Percentiles rank a stretch among this genome's conserved stretches.
Evolutionary conservation across 805 yeast species (phyloP).

Genomic region (Maudiozyma barnettii): DNA sequence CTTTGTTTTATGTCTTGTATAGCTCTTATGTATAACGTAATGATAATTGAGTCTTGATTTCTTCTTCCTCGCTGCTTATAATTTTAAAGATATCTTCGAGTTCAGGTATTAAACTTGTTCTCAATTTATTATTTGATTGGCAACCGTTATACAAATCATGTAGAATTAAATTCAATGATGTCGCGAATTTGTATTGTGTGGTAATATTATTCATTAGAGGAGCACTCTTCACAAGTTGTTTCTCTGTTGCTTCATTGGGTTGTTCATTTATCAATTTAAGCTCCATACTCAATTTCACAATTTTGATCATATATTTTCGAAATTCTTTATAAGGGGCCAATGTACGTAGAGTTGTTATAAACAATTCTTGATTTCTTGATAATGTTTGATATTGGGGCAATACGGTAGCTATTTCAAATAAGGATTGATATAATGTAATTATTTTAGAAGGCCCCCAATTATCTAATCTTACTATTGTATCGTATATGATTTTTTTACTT

Average conservation of each 20-base stretch:
- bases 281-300: slow-evolving; percentile 23
- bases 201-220: slow-evolving; percentile 3
- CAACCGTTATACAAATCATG: slow-evolving; percentile 15
- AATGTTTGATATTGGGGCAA: slow-evolving; percentile 9
- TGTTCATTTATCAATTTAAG: slow-evolving; percentile 8
- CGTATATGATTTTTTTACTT: neutral
- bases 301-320: slow-evolving; percentile 11
- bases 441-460: slow-evolving; percentile 9
- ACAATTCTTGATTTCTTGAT: slow-evolving; percentile 13
- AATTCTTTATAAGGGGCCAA: slow-evolving; percentile 8
- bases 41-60: slow-evolving; percentile 21
- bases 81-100: slow-evolving; percentile 10
- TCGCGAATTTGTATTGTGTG: slow-evolving; percentile 22
- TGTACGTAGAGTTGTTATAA: slow-evolving; percentile 13
- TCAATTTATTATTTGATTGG: slow-evolving; percentile 3
- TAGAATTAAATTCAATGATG: slow-evolving; percentile 18
- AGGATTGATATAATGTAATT: slow-evolving; percentile 21
- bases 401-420: slow-evolving; percentile 16
- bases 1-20: neutral
- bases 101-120: slow-evolving; percentile 6
- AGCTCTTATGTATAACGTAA: slow-evolving; percentile 15
- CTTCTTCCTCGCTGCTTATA: slow-evolving; percentile 18
- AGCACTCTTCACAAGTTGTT: neutral
- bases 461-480: slow-evolving; percentile 1
- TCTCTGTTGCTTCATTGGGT: neutral